Percentiles rank a stretch among this genome's conserved stretches.
Evolutionary conservation across 208 protist species (phyloP).

Genomic region (Tritrichomonas foetus): DNA sequence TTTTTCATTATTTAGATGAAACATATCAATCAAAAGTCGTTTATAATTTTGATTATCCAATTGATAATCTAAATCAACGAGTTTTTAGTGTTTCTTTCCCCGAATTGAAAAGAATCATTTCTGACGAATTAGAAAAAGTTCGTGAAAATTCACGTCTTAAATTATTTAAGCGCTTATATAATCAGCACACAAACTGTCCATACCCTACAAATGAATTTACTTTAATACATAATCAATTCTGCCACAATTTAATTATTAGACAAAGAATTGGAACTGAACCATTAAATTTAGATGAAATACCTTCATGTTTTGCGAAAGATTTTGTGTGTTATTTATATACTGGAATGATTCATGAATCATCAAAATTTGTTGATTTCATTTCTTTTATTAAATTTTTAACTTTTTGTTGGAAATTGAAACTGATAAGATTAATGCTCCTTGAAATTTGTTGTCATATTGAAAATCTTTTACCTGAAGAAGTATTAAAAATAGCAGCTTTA

Average conservation of each 20-base stretch:
- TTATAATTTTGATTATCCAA: not conserved
- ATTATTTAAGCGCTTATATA: not conserved
- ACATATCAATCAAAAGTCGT: not conserved
- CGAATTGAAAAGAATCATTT: not conserved
- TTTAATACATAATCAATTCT: not conserved
- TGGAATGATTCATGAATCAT: not conserved
- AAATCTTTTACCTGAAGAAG: not conserved
- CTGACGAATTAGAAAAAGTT: not conserved
- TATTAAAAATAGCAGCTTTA: not conserved
- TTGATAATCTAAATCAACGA: not conserved
- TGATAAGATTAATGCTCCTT: not conserved
- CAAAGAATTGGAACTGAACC: not conserved
- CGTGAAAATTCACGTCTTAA: not conserved
- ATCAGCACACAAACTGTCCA: not conserved
- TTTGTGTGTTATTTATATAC: not conserved
- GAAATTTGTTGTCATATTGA: not conserved
- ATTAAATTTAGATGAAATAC: not conserved
- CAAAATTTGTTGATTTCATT: not conserved
- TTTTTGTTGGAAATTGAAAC: not conserved
- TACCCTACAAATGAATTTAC: not conserved
- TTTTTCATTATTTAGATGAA: not conserved
- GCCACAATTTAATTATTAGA: not conserved
- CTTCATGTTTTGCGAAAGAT: not conserved
- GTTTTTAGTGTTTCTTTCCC: not conserved
- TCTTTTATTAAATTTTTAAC: not conserved